Percentiles rank a stretch among this genome's conserved stretches.
These are phyloP conservation scores for Colletotrichum chrysophilum DNA, from an alignment of 2,329 filamentous ascomycete genomes.

Conservation along the genomic window DNA sequence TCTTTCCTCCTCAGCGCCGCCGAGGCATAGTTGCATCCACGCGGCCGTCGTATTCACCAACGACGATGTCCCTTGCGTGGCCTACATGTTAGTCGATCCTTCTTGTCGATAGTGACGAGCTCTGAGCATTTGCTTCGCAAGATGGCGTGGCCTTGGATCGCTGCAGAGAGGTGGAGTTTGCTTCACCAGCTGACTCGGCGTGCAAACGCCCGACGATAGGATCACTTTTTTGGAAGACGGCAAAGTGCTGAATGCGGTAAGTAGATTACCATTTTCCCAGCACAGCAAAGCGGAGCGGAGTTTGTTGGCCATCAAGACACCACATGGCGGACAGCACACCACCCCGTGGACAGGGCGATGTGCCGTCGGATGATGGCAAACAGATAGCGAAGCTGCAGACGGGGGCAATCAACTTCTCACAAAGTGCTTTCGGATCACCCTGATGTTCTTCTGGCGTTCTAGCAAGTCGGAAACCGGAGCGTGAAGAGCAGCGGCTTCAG, in stretches of 20 bases:
- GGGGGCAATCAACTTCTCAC: neutral
- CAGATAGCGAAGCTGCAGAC: neutral
- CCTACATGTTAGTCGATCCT: neutral
- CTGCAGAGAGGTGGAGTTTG: neutral
- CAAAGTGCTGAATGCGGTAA: neutral
- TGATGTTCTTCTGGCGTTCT: neutral
- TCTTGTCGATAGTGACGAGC: neutral
- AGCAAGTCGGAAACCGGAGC: neutral
- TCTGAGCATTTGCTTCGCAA: slow-evolving; percentile 13
- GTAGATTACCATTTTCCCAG: neutral
- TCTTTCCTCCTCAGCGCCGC: neutral
- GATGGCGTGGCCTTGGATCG: neutral
- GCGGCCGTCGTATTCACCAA: neutral
- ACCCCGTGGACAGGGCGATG: neutral
- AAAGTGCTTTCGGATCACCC: neutral
- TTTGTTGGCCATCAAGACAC: neutral
- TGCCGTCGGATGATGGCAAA: slow-evolving; percentile 10
- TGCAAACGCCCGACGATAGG: neutral
- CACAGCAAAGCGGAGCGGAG: neutral
- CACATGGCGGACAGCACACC: neutral
- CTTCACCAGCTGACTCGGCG: neutral
- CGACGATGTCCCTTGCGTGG: neutral
- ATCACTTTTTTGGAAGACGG: neutral
- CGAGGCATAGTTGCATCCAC: neutral
- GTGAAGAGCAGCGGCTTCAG: neutral